Base-by-base conservation (phyloP, 805 yeast species). In the Schwanniomyces vanrijiae region DNA sequence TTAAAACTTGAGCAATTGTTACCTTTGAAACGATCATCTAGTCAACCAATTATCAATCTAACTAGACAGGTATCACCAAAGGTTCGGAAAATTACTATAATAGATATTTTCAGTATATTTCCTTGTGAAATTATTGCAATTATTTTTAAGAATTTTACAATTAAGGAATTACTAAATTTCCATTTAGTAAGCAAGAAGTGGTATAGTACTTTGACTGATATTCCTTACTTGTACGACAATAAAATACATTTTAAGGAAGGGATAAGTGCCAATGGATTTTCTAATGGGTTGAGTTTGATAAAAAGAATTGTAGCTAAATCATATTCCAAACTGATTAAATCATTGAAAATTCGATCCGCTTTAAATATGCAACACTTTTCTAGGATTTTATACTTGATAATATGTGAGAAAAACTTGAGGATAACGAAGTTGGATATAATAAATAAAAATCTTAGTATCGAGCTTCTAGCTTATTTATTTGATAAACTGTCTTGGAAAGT, bases 121-220 rank as follows among this genome's bases (percentile, higher is more conserved):
- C 69, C 73, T 0, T 26, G 45, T 2, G 77, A 73, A 29, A 40
- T 71, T 2, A 52, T 71, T 3, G 62, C 58, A 24, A 9, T 44
- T 2, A 57, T 73, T 1, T 71, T 70, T 47, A 4, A 37, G 11
- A 33, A 49, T 3, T 45, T 69, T 5, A 50, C 64, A 1, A 44
- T 65, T 5, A 56, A 51, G 16, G 43, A 48, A 5, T 25, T 68
- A 4, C 55, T 69, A 8, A 35, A 46, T 6, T 66, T 70, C 39
- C 76, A 61, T 47, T 47, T 60, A 24, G 77, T 73, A 29, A 59
- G 65, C 40, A 62, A 54, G 46, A 33, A 26, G 13, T 73, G 77
- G 77, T 65, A 71, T 47, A 14, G 42, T 6, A 41, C 56, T 1
- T 57, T 73, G 11, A 52, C 55, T 4, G 40, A 44, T 1, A 50